phyloP scores from a whole-genome alignment of 352 stramenopile genomes.

The Pythium folliculosum region DNA sequence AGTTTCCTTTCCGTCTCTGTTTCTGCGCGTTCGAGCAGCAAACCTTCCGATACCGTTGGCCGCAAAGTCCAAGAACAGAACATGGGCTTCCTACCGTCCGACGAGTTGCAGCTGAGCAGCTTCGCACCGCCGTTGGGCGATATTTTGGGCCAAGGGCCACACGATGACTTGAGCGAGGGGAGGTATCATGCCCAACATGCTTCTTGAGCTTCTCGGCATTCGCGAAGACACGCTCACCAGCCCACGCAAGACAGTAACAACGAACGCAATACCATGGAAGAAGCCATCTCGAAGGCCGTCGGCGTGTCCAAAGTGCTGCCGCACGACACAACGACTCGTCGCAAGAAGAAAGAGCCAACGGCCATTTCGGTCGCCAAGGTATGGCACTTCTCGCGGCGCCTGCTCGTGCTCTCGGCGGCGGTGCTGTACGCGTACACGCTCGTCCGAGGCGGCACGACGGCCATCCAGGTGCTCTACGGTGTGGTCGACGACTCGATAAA shows the following conservation, averaged over 20 bases:
- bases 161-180: not conserved
- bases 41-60: no score
- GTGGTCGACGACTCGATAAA: slow-evolving; percentile 18
- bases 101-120: no score
- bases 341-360: not conserved
- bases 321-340: not conserved
- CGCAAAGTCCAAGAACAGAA: no score
- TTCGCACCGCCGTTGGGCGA: not conserved
- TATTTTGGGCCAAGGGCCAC: not conserved
- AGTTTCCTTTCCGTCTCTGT: no score
- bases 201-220: not conserved
- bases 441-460: not conserved
- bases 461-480: slow-evolving; percentile 14
- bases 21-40: no score
- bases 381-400: slow-evolving; percentile 12
- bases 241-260: not conserved
- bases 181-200: not conserved
- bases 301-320: slow-evolving; percentile 15
- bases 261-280: slow-evolving; percentile 6
- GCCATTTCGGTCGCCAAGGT: slow-evolving; percentile 9
- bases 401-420: slow-evolving; percentile 14
- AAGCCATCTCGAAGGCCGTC: slow-evolving; percentile 9
- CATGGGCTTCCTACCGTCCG: no score
- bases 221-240: not conserved
- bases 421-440: slow-evolving; percentile 16